These are phyloP conservation scores for Arctium lappa DNA, from an alignment of 129 eudicot species.

Conservation along the genomic window DNA sequence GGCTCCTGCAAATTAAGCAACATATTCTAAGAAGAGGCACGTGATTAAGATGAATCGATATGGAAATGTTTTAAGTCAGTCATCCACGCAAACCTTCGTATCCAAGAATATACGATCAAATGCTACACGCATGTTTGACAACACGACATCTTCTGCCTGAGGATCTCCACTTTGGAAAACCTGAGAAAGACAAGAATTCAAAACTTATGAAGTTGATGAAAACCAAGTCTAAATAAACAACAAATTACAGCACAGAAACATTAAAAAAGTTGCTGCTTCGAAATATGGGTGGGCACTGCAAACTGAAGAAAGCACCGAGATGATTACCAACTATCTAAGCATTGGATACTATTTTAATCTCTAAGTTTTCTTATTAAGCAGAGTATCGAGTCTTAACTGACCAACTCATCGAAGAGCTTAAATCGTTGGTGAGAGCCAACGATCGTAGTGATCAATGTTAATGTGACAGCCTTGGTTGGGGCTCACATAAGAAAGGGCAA, in stretches of 20 bases:
- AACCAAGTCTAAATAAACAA: background rate
- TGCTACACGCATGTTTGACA: slow-evolving; percentile 83
- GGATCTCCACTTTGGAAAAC: slow-evolving; percentile 71
- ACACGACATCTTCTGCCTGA: slow-evolving; percentile 60
- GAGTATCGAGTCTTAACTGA: background rate
- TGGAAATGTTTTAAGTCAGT: background rate
- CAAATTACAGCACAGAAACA: background rate
- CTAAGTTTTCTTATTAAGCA: background rate
- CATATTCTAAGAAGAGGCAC: slow-evolving; percentile 11
- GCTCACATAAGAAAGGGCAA: background rate
- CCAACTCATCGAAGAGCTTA: background rate
- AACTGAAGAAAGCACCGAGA: background rate
- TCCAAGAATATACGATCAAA: slow-evolving; percentile 77
- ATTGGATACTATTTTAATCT: background rate
- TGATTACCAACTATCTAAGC: background rate
- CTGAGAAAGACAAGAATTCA: slow-evolving; percentile 28
- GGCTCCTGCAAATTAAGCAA: slow-evolving; percentile 67
- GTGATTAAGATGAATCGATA: background rate
- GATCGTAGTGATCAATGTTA: background rate
- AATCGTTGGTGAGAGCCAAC: background rate
- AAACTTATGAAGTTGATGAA: background rate
- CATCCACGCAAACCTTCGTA: slow-evolving; percentile 56
- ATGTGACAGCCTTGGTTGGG: background rate
- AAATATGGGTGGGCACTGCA: background rate
- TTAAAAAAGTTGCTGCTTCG: background rate